Conservation (phyloP, 2,329 filamentous ascomycete species). For the Fusarium xylarioides region DNA sequence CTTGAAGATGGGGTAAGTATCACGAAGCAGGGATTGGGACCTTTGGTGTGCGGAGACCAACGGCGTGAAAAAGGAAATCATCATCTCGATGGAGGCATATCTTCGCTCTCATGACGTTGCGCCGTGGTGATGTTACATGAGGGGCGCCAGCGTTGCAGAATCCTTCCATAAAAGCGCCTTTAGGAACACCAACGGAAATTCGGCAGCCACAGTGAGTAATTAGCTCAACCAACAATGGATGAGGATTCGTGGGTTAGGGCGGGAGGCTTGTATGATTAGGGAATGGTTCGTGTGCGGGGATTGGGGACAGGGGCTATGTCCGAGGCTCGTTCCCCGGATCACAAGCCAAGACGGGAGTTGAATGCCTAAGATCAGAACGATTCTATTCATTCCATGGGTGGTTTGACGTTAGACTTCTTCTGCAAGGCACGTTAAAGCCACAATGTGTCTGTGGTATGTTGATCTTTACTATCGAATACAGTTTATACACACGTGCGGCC, state of each 20-base stretch:
- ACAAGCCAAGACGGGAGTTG: slow-evolving; percentile 26
- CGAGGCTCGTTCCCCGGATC: slow-evolving; percentile 31
- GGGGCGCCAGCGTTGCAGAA: neutral
- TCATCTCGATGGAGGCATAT: slow-evolving; percentile 1
- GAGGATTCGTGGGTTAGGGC: neutral
- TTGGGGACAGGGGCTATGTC: slow-evolving; percentile 24
- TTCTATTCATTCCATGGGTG: neutral
- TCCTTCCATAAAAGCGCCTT: slow-evolving; percentile 3
- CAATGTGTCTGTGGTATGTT: neutral
- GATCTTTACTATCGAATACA: neutral
- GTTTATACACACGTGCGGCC: neutral
- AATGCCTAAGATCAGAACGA: neutral
- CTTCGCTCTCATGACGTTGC: slow-evolving; percentile 6
- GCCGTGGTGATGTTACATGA: neutral
- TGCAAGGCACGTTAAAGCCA: slow-evolving; percentile 24
- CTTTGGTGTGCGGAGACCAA: slow-evolving; percentile 16
- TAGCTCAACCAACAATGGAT: slow-evolving; percentile 2
- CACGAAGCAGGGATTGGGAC: slow-evolving; percentile 6
- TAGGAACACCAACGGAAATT: slow-evolving; percentile 3
- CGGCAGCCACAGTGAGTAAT: slow-evolving; percentile 13
- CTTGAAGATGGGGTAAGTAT: neutral
- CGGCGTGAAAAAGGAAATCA: neutral
- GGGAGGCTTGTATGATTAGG: slow-evolving; percentile 25
- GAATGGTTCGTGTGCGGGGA: slow-evolving; percentile 21
- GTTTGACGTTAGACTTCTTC: neutral